Conservation (phyloP, 306 rosid species). For the Calophaca sinica region DNA sequence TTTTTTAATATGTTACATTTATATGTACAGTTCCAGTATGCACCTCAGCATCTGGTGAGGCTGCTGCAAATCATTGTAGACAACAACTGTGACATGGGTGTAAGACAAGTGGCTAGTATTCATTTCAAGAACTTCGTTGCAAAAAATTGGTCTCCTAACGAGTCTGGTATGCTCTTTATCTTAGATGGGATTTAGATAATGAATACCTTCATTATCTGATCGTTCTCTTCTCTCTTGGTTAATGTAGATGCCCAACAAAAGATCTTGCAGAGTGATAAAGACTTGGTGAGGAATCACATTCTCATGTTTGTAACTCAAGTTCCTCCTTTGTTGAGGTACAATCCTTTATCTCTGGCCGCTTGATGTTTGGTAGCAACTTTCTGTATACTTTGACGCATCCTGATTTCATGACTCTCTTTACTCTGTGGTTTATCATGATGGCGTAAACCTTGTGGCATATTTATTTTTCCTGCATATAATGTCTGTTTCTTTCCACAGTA, state of each 20-base stretch:
- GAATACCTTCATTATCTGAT: slow-evolving; percentile 40
- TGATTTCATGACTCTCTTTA: neutral
- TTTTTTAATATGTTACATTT: neutral
- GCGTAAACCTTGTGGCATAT: neutral
- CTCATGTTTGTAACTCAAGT: slow-evolving; percentile 83
- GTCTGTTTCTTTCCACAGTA: neutral
- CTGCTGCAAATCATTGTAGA: slow-evolving; percentile 90
- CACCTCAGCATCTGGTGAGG: slow-evolving; percentile 96
- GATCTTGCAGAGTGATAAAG: slow-evolving; percentile 83
- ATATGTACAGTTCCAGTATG: slow-evolving; percentile 74
- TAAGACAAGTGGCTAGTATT: slow-evolving; percentile 95
- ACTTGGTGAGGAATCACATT: slow-evolving; percentile 79
- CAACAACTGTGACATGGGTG: slow-evolving; percentile 78
- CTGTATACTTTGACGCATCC: neutral
- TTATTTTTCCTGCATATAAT: neutral
- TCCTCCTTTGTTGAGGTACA: slow-evolving; percentile 88
- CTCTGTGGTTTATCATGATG: slow-evolving; percentile 2
- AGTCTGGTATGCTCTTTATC: slow-evolving; percentile 63
- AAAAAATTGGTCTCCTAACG: slow-evolving; percentile 87
- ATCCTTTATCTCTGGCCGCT: slow-evolving; percentile 19
- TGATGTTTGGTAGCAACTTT: neutral
- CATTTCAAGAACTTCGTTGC: slow-evolving; percentile 96
- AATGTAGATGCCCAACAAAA: slow-evolving; percentile 73
- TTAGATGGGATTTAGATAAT: slow-evolving; percentile 27
- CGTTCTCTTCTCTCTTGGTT: slow-evolving; percentile 22